phyloP scores from a whole-genome alignment of 2,329 filamentous ascomycete genomes.

The Magnaporthiopsis poae region DNA sequence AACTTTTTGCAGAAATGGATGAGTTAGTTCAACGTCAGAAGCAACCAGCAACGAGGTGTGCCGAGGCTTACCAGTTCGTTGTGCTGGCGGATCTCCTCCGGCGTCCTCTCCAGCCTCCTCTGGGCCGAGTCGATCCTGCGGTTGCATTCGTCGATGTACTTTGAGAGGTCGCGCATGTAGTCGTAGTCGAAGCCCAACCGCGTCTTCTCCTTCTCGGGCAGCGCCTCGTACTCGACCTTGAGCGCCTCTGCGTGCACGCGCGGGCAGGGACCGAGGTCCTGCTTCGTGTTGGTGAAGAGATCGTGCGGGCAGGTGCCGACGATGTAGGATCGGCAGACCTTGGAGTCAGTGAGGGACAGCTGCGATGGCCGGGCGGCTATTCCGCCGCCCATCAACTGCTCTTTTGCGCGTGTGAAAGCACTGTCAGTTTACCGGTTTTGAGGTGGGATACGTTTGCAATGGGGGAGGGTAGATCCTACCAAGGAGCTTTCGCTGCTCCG shows the following conservation, averaged over 20 bases:
- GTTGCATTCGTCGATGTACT: conserved; percentile 96
- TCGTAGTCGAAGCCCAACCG: conserved; percentile 90
- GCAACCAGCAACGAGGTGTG: too few species aligned
- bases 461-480: conserved; percentile 31
- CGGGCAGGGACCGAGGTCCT: conserved; percentile 82
- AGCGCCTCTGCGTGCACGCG: conserved; percentile 81
- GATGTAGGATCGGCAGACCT: conserved; percentile 89
- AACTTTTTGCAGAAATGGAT: conserved; percentile 29
- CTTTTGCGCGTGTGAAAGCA: conserved; percentile 30
- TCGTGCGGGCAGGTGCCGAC: conserved; percentile 93
- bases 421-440: background rate
- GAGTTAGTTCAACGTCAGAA: background rate
- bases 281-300: conserved; percentile 98
- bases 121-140: conserved; percentile 84
- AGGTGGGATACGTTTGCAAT: conserved; percentile 1
- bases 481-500: conserved; percentile 95
- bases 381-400: conserved; percentile 83
- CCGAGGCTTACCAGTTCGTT: conserved; percentile 50
- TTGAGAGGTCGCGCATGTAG: conserved; percentile 90
- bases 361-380: conserved; percentile 66
- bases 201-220: conserved; percentile 60
- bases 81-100: conserved; percentile 92
- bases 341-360: conserved; percentile 79
- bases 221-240: conserved; percentile 76
- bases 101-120: conserved; percentile 86